Conservation (phyloP, 2,329 filamentous ascomycete genomes). For the Fusarium sublunatum region DNA sequence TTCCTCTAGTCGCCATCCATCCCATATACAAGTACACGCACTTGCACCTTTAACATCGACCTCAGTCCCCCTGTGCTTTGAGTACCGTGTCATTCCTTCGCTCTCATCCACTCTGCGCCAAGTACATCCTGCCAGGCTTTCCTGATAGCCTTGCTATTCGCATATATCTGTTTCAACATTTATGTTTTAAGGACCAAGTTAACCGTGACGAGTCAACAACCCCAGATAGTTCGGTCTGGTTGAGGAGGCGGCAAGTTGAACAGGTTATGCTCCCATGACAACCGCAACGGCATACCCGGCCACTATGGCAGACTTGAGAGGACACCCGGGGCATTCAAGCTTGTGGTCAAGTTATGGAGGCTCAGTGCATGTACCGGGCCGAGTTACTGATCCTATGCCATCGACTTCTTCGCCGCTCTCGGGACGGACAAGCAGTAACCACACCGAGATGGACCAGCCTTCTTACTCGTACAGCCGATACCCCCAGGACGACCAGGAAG, state of each 20-base stretch:
- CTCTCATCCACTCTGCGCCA: conserved; percentile 30
- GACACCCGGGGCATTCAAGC: conserved; percentile 66
- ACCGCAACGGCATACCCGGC: conserved; percentile 70
- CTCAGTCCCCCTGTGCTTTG: conserved; percentile 39
- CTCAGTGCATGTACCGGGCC: conserved; percentile 64
- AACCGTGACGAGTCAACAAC: conserved; percentile 43
- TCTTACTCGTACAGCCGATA: conserved; percentile 66
- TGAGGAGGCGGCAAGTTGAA: conserved; percentile 40
- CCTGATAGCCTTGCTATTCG: conserved; percentile 12
- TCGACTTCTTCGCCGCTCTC: conserved; percentile 61
- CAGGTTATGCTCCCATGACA: conserved; percentile 68
- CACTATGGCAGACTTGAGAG: conserved; percentile 72
- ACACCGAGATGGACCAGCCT: conserved; percentile 61
- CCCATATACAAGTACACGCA: conserved; percentile 60
- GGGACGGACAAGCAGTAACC: conserved; percentile 62
- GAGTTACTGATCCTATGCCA: conserved; percentile 62
- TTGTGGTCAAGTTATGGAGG: conserved; percentile 69
- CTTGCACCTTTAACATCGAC: conserved; percentile 57
- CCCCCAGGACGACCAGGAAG: conserved; percentile 64
- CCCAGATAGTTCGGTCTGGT: conserved; percentile 39
- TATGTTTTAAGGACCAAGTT: conserved; percentile 40
- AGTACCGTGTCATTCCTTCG: conserved; percentile 30
- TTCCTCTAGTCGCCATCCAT: conserved; percentile 53
- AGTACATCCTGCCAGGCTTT: conserved; percentile 24
- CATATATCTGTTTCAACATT: conserved; percentile 28